phyloP scores from a whole-genome alignment of 139 green algal genomes.

The Tetraselmis striata region DNA sequence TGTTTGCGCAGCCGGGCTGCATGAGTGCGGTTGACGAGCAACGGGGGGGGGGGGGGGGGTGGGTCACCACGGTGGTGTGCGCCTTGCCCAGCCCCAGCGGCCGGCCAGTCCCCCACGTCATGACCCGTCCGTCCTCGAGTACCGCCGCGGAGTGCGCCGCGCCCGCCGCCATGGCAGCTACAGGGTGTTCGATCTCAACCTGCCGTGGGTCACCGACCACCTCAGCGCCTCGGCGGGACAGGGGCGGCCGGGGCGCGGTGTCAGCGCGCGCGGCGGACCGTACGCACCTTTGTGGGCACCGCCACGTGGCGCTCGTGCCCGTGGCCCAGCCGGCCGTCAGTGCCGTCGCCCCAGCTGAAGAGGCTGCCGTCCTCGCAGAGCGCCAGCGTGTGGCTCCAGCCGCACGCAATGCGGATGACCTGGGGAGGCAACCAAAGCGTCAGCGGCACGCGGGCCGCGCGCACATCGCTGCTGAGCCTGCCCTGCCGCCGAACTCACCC shows the following conservation, averaged over 20 bases:
- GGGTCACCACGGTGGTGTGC: neutral
- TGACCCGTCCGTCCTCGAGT: neutral
- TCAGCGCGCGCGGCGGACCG: no score
- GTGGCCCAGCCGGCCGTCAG: neutral
- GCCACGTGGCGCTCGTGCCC: neutral
- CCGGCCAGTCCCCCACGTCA: neutral
- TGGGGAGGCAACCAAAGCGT: no score
- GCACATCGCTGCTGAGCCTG: no score
- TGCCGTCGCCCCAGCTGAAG: neutral
- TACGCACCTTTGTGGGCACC: neutral
- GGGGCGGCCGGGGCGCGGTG: no score
- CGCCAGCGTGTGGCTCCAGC: neutral
- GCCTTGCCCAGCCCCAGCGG: neutral
- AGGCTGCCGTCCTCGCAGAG: neutral
- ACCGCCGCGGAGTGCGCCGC: neutral
- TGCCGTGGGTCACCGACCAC: no score
- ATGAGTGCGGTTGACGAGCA: no score
- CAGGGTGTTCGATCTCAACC: neutral
- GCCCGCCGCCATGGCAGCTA: neutral
- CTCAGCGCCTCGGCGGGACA: no score
- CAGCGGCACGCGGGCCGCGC: no score
- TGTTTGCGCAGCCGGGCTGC: no score
- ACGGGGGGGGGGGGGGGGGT: neutral
- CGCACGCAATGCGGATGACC: neutral
- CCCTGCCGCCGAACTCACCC: neutral